These are phyloP conservation scores for Stephania cephalantha DNA, from an alignment of 164 flowering plant genomes.

Conservation along the genomic window DNA sequence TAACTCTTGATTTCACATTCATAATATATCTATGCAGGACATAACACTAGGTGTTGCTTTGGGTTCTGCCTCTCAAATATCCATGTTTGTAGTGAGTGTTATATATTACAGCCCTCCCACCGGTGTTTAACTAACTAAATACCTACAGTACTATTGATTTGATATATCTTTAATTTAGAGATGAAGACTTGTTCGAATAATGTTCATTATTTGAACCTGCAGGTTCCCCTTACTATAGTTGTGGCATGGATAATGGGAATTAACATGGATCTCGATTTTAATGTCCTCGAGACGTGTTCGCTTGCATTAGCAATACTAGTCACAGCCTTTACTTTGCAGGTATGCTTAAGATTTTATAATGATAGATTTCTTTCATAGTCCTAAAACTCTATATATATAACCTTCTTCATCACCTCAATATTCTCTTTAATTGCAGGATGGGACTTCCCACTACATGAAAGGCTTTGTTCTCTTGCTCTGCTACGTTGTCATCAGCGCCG, in stretches of 20 bases:
- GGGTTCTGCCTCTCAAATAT: constrained; percentile 91
- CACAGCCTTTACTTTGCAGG: constrained; percentile 37
- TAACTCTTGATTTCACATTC: neutral
- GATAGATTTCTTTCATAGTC: too few relatives aligned
- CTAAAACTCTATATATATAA: too few relatives aligned
- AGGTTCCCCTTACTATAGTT: constrained; percentile 69
- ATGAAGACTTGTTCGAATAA: neutral
- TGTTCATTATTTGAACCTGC: neutral
- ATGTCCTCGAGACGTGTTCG: constrained; percentile 62
- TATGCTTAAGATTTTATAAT: neutral
- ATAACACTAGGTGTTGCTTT: constrained; percentile 82
- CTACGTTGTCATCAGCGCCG: constrained; percentile 51
- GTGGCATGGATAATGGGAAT: constrained; percentile 75
- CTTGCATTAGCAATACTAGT: constrained; percentile 64
- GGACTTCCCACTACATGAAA: constrained; percentile 79
- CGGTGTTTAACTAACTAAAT: neutral
- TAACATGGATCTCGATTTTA: constrained; percentile 70
- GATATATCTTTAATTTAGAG: neutral
- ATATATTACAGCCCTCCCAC: neutral
- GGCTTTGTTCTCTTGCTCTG: constrained; percentile 61
- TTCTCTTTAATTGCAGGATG: constrained; percentile 40
- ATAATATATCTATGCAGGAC: constrained; percentile 46
- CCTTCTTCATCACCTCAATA: neutral
- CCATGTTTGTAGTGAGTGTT: constrained; percentile 77
- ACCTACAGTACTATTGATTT: neutral